Evolutionary conservation across 192 early-diverging fungal species (phyloP).

Genomic region (Coemansia sp.): DNA sequence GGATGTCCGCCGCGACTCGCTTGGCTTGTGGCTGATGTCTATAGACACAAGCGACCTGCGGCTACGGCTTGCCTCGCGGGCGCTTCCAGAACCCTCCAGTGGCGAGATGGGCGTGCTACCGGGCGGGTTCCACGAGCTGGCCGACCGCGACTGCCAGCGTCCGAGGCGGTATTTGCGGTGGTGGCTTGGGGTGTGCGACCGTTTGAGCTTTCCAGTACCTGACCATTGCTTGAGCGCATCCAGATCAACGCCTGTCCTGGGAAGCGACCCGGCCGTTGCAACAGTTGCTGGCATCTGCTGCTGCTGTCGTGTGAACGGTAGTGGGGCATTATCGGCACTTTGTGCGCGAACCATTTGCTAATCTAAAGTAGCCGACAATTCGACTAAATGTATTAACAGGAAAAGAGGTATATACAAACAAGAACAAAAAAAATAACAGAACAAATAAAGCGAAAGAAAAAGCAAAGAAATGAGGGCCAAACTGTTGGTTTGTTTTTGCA

Average conservation of each 20-base stretch:
- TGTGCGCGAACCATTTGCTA: constrained; percentile 10
- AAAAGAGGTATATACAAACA: constrained; percentile 2
- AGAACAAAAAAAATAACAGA: neutral
- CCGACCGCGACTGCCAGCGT: constrained; percentile 45
- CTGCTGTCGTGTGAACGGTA: neutral
- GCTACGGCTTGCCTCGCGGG: constrained; percentile 6
- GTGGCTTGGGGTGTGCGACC: neutral
- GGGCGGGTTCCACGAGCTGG: constrained; percentile 54
- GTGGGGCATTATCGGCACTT: neutral
- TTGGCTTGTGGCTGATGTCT: constrained; percentile 49
- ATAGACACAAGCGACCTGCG: constrained; percentile 29
- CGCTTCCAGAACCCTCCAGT: neutral
- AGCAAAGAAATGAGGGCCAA: neutral
- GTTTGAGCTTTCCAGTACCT: constrained; percentile 32
- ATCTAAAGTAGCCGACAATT: neutral
- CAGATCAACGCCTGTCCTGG: constrained; percentile 22
- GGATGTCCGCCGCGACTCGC: constrained; percentile 46
- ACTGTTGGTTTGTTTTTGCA: neutral
- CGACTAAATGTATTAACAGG: neutral
- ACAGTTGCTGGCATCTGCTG: neutral
- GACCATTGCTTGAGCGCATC: constrained; percentile 47
- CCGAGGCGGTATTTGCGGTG: constrained; percentile 49
- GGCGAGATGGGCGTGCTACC: constrained; percentile 7
- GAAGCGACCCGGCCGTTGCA: neutral
- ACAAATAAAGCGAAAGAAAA: neutral